Conservation (phyloP, 1,284 basidiomycete genomes). For the Sporisorium sorghi region DNA sequence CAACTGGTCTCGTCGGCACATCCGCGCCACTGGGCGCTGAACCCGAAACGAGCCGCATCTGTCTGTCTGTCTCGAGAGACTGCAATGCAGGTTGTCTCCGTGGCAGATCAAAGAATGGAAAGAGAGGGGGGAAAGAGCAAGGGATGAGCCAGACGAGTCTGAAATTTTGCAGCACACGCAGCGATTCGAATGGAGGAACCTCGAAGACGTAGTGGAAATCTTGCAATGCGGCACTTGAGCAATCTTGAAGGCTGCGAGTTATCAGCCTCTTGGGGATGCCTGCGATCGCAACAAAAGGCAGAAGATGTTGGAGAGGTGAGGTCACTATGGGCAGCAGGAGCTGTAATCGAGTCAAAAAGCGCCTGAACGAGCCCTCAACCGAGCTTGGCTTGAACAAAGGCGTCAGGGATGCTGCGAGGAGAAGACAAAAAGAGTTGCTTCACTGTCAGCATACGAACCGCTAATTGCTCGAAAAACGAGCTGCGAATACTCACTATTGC, state of each 20-base stretch:
- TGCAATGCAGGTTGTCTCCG: neutral
- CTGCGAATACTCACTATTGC: conserved; percentile 55
- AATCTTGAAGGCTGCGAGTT: conserved; percentile 13
- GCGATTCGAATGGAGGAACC: neutral
- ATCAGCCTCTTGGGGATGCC: neutral
- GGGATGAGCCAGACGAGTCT: conserved; percentile 39
- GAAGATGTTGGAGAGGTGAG: neutral
- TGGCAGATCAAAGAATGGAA: neutral
- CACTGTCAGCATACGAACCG: neutral
- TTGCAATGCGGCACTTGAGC: neutral
- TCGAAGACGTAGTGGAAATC: neutral
- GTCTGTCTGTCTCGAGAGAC: conserved; percentile 37
- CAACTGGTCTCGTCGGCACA: neutral
- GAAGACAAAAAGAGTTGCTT: neutral
- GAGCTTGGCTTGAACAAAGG: conserved; percentile 55
- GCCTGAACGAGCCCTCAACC: conserved; percentile 26
- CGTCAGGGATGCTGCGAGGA: conserved; percentile 47
- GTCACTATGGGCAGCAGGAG: neutral
- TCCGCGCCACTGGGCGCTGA: neutral
- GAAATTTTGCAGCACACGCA: conserved; percentile 1
- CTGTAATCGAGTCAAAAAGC: neutral
- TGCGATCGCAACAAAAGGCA: conserved; percentile 7
- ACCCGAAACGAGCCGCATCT: neutral
- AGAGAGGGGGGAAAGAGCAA: neutral
- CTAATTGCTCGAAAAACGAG: too few relatives aligned